Evolutionary conservation across 345 rosid species (phyloP), one percentile per base, ranked within the genome.

Genomic region (Populus pruinosa): DNA sequence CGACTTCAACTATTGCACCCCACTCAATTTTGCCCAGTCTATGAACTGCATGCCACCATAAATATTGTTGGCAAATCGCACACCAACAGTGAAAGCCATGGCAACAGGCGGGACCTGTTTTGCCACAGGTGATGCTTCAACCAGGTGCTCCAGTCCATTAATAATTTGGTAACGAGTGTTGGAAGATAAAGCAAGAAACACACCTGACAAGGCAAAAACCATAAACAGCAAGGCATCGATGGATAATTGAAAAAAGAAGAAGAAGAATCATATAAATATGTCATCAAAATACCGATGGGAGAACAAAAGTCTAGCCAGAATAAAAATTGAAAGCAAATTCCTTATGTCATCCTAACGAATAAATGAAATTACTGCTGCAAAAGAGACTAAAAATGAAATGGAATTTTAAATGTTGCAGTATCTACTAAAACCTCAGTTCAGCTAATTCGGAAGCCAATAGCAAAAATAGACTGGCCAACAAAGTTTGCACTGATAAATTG

Each of bases 21-120:
- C 80, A 27, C 71, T 65, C 65, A 41, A 77, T 68, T 67, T 82
- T 29, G 81, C 81, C 98, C 98, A 93, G 62, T 96, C 96, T 5
- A 93, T 95, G 36, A 93, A 96, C 79, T 93, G 97, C 97, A 91
- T 93, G 0, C 95, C 98, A 21, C 95, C 97, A 33, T 92, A 93
- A 64, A 91, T 78, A 82, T 93, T 91, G 86, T 96, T 92, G 73
- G 93, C 94, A 64, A 92, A 91, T 77, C 95, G 83, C 44, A 93
- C 97, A 20, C 97, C 98, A 10, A 90, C 90, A 0, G 98, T 92
- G 79, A 96, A 96, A 31, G 98, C 94, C 90, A 92, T 76, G 29
- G 99, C 94, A 5, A 90, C 84, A 0, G 93, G 94, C 20, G 97
- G 97, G 27, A 88, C 82, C 66, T 82, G 87, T 84, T 91, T 94